Evolutionary conservation across 768 basidiomycete species (phyloP).

Genomic region (Phylloporus scabripes): DNA sequence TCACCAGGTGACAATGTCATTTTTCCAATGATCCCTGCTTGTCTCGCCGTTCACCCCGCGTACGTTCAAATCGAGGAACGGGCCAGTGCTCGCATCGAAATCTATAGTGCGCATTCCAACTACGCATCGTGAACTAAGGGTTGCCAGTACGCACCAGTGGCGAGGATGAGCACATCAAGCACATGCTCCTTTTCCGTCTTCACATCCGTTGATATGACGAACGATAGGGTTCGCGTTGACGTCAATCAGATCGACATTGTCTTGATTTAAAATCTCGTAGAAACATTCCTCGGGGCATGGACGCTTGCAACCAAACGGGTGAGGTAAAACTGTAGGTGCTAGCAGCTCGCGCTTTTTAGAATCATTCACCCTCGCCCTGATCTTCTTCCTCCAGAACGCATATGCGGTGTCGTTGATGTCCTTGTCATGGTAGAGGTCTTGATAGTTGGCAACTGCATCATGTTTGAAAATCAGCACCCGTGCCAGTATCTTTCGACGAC

Average conservation of each 20-base stretch:
- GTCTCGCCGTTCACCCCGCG: constrained; percentile 2
- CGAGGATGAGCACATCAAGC: constrained; percentile 8
- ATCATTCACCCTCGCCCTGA: constrained; percentile 1
- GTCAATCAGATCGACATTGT: constrained; percentile 12
- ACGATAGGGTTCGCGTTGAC: constrained; percentile 6
- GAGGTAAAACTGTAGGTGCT: not conserved
- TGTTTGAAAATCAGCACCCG: not conserved
- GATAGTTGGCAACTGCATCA: constrained; percentile 3
- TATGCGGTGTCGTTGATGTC: not conserved
- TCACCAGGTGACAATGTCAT: constrained; percentile 14
- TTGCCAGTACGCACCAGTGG: not conserved
- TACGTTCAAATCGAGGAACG: constrained; percentile 7
- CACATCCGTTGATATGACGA: constrained; percentile 3
- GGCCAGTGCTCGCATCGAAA: constrained; percentile 4
- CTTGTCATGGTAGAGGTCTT: constrained; percentile 3
- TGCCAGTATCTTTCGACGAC: not conserved
- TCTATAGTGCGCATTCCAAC: not conserved
- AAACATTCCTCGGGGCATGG: constrained; percentile 5
- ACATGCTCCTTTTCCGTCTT: constrained; percentile 8
- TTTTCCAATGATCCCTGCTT: constrained; percentile 12
- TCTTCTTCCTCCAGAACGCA: constrained; percentile 10
- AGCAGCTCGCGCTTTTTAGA: constrained; percentile 1
- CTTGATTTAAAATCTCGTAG: constrained; percentile 9
- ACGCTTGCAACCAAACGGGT: constrained; percentile 9
- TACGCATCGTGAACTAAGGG: not conserved